Evolutionary conservation across 148 eudicot genomes (phyloP).

Genomic region (Rhododendron williamsianum): DNA sequence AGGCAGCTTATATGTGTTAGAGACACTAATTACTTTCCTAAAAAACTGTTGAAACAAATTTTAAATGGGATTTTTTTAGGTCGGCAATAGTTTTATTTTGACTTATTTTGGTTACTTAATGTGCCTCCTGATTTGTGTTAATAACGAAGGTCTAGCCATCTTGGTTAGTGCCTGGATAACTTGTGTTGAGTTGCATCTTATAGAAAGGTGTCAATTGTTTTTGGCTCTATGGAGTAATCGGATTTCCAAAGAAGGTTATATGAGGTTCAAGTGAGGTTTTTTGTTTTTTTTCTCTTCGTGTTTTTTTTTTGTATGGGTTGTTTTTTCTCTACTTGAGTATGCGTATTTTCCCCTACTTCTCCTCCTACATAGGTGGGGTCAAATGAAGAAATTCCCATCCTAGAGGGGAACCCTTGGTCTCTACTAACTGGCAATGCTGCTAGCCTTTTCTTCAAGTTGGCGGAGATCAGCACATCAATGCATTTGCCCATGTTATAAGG

Average conservation of each 20-base stretch:
- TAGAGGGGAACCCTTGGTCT: neutral
- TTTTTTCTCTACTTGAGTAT: neutral
- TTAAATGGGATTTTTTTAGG: neutral
- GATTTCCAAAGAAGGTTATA: too few species aligned
- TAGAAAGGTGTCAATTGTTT: neutral
- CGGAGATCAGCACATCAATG: constrained; percentile 5
- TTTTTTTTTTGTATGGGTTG: too few species aligned
- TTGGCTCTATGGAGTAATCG: neutral
- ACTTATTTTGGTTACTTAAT: neutral
- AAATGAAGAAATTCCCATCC: neutral
- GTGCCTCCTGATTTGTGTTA: neutral
- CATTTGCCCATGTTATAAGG: neutral
- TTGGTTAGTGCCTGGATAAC: neutral
- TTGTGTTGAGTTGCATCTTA: neutral
- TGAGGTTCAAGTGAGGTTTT: neutral
- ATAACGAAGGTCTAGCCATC: neutral
- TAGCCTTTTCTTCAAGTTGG: neutral
- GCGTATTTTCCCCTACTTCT: neutral
- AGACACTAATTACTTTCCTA: neutral
- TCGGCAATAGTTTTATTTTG: neutral
- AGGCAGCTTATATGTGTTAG: neutral
- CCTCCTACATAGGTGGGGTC: neutral
- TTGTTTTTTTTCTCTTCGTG: too few species aligned
- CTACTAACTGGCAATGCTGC: neutral
- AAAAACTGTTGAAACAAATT: neutral